A percentile compares a stretch with the other conserved stretches of the same genome.
Conservation (phyloP, 352 stramenopile genomes). For the Aphanomyces invadans region DNA sequence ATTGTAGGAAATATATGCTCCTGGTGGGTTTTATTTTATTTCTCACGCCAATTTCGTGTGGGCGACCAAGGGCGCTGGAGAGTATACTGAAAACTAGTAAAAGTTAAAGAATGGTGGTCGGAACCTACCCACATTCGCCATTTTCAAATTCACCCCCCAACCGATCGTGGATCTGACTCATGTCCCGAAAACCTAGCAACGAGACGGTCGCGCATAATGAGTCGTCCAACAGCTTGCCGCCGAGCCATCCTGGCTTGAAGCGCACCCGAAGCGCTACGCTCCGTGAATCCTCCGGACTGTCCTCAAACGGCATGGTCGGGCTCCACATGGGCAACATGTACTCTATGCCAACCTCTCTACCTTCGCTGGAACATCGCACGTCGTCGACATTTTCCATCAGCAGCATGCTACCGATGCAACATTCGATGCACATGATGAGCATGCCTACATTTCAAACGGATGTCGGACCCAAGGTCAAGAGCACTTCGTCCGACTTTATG, state of each 20-base stretch:
- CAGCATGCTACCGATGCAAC: constrained; percentile 43
- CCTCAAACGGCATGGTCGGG: background rate
- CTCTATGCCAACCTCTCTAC: constrained; percentile 54
- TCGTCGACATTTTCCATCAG: constrained; percentile 72
- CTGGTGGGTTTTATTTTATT: too few relatives aligned
- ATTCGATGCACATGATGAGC: constrained; percentile 13
- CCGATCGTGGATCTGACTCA: background rate
- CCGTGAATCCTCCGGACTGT: constrained; percentile 2
- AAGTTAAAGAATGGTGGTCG: constrained; percentile 24
- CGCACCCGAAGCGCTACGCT: constrained; percentile 16
- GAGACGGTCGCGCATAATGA: background rate
- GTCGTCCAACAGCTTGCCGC: background rate
- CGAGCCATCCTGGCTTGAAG: constrained; percentile 18
- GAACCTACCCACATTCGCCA: constrained; percentile 18
- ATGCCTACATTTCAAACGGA: constrained; percentile 25
- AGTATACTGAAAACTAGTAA: constrained; percentile 16
- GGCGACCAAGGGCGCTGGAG: too few relatives aligned
- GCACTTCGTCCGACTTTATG: constrained; percentile 54
- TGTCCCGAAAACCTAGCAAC: constrained; percentile 18
- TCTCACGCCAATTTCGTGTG: too few relatives aligned
- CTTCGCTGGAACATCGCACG: constrained; percentile 63
- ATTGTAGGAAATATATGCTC: too few relatives aligned
- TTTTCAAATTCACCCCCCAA: constrained; percentile 19
- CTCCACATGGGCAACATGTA: constrained; percentile 18
- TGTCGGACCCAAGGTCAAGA: constrained; percentile 4